Percentiles rank a stretch among this genome's conserved stretches.
Conservation (phyloP, 2,329 filamentous ascomycete genomes). For the Colletotrichum nymphaeae region DNA sequence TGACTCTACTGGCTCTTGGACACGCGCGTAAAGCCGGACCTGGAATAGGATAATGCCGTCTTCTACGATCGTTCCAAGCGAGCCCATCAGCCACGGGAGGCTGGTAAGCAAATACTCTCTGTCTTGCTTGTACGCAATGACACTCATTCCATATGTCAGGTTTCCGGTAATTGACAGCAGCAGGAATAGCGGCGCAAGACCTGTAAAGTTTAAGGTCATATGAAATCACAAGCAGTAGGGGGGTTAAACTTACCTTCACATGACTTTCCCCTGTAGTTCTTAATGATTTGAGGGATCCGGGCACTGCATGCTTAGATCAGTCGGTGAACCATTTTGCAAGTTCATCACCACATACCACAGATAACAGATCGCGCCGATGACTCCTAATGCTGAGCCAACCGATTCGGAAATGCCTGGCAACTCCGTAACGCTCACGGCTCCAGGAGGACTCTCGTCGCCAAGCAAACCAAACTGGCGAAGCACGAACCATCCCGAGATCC, state of each 20-base stretch:
- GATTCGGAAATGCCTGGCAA: neutral
- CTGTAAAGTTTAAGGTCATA: neutral
- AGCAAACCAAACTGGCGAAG: neutral
- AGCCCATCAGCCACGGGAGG: slow-evolving; percentile 24
- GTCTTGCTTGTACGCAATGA: slow-evolving; percentile 25
- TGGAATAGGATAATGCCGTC: slow-evolving; percentile 17
- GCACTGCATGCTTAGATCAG: neutral
- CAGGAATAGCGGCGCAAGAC: slow-evolving; percentile 15
- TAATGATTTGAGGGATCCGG: slow-evolving; percentile 23
- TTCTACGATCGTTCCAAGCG: slow-evolving; percentile 20
- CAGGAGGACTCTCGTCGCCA: neutral
- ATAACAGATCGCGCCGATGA: slow-evolving; percentile 22
- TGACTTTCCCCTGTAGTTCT: slow-evolving; percentile 17
- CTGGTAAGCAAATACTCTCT: slow-evolving; percentile 17
- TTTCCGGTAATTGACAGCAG: slow-evolving; percentile 20
- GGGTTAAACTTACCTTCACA: slow-evolving; percentile 1
- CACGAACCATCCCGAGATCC: slow-evolving; percentile 4
- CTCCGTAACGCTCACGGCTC: neutral
- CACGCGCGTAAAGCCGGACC: slow-evolving; percentile 1
- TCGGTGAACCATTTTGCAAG: no score
- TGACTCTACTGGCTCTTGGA: neutral
- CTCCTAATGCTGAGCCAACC: slow-evolving; percentile 9
- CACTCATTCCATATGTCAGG: slow-evolving; percentile 21
- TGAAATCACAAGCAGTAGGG: accelerated
- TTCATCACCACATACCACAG: neutral